These are phyloP conservation scores for Paramecium tetraurelia DNA, from an alignment of 73 alveolate genomes.

Conservation along the genomic window DNA sequence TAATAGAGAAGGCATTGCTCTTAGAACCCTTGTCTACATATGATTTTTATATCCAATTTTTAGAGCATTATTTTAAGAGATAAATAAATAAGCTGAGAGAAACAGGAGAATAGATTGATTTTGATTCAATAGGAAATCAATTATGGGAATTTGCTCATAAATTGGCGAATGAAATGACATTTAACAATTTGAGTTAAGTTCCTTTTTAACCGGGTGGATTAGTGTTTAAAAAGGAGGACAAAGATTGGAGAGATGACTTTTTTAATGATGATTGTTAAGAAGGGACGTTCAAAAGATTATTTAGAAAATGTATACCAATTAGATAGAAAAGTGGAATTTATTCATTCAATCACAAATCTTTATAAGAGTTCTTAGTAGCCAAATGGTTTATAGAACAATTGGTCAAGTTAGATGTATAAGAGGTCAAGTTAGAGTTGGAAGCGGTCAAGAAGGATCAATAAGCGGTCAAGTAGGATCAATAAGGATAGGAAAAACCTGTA, in stretches of 20 bases:
- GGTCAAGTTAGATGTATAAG: background rate
- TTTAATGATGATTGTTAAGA: background rate
- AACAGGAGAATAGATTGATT: background rate
- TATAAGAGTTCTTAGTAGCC: conserved; percentile 5
- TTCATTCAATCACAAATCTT: conserved; percentile 27
- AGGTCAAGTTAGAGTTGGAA: background rate
- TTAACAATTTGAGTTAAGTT: background rate
- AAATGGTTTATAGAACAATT: conserved; percentile 3
- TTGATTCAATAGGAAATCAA: background rate
- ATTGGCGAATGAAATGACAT: background rate
- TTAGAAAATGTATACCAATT: conserved; percentile 24
- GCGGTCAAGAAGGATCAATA: background rate
- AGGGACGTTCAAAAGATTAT: background rate
- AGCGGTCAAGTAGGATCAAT: background rate
- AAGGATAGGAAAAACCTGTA: background rate
- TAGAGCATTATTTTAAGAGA: background rate
- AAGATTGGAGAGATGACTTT: conserved; percentile 4
- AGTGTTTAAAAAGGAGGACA: background rate
- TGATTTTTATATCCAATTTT: background rate
- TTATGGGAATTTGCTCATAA: background rate
- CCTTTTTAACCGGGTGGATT: background rate
- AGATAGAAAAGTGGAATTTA: background rate
- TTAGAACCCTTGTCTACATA: background rate
- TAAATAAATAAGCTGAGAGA: background rate
- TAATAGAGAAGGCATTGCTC: background rate